These are phyloP conservation scores for Cladosporium cucumerinum DNA, from an alignment of 2,329 filamentous ascomycete genomes.

Conservation along the genomic window DNA sequence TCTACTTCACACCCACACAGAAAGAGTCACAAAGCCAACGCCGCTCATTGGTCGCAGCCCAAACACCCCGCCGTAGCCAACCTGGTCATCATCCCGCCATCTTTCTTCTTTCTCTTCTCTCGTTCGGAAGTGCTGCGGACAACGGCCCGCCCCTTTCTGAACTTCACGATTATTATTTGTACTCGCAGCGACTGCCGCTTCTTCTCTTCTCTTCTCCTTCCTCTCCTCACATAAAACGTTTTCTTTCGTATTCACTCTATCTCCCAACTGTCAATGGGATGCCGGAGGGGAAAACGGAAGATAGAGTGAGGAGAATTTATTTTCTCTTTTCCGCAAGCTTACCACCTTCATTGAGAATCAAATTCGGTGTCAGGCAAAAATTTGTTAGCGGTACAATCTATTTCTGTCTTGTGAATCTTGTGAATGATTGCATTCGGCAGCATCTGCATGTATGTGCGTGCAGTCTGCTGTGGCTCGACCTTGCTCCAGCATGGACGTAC, in stretches of 20 bases:
- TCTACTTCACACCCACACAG: not conserved
- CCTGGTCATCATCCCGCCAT: slow-evolving; percentile 1
- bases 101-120: not conserved
- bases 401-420: not conserved
- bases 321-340: slow-evolving; percentile 55
- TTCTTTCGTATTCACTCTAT: slow-evolving; percentile 65
- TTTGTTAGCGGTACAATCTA: slow-evolving; percentile 43
- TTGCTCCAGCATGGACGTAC: too few relatives aligned
- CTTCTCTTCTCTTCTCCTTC: slow-evolving; percentile 26
- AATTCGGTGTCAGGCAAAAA: slow-evolving; percentile 47
- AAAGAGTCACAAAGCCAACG: slow-evolving; percentile 11
- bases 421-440: not conserved
- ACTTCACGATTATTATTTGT: slow-evolving; percentile 43
- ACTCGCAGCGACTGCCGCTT: slow-evolving; percentile 25
- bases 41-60: slow-evolving; percentile 4
- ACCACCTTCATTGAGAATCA: slow-evolving; percentile 52
- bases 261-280: slow-evolving; percentile 52
- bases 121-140: not conserved
- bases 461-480: too few relatives aligned
- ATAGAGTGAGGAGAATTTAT: slow-evolving; percentile 58
- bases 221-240: slow-evolving; percentile 40
- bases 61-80: not conserved
- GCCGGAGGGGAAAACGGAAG: slow-evolving; percentile 68
- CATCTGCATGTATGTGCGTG: not conserved
- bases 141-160: slow-evolving; percentile 27